phyloP scores from a whole-genome alignment of 345 rosid genomes.

The Lepidium sativum region DNA sequence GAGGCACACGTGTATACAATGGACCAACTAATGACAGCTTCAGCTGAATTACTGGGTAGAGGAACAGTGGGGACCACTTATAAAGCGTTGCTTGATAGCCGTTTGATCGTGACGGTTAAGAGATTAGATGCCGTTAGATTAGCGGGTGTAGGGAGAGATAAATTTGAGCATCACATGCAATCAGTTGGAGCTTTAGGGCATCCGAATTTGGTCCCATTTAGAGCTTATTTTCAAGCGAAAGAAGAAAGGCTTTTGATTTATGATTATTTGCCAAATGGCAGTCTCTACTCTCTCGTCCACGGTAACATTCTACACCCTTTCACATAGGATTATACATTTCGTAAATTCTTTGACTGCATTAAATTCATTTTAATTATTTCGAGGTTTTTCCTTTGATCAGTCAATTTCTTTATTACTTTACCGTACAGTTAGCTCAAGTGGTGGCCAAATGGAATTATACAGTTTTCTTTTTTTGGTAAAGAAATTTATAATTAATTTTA shows the following conservation, averaged over 20 bases:
- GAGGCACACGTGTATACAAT: slow-evolving; percentile 70
- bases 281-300: slow-evolving; percentile 73
- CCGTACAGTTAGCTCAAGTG: not conserved
- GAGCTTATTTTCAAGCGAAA: slow-evolving; percentile 77
- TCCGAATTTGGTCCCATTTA: slow-evolving; percentile 84
- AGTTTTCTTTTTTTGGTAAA: too few species aligned
- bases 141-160: slow-evolving; percentile 44
- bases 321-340: not conserved
- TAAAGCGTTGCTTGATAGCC: slow-evolving; percentile 75
- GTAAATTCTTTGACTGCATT: not conserved
- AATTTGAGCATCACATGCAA: slow-evolving; percentile 82
- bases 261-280: slow-evolving; percentile 91
- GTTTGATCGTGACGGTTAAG: slow-evolving; percentile 68
- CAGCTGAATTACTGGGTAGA: slow-evolving; percentile 86
- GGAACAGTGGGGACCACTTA: slow-evolving; percentile 79
- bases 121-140: slow-evolving; percentile 66
- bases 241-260: slow-evolving; percentile 79
- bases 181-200: slow-evolving; percentile 89
- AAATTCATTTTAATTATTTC: not conserved
- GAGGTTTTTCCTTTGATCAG: not conserved
- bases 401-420: not conserved
- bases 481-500: too few species aligned
- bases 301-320: slow-evolving; percentile 32
- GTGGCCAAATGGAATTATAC: not conserved
- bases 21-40: slow-evolving; percentile 93